These are phyloP conservation scores for Phytopythium chamaehyphon DNA, from an alignment of 352 stramenopile species.

Conservation along the genomic window DNA sequence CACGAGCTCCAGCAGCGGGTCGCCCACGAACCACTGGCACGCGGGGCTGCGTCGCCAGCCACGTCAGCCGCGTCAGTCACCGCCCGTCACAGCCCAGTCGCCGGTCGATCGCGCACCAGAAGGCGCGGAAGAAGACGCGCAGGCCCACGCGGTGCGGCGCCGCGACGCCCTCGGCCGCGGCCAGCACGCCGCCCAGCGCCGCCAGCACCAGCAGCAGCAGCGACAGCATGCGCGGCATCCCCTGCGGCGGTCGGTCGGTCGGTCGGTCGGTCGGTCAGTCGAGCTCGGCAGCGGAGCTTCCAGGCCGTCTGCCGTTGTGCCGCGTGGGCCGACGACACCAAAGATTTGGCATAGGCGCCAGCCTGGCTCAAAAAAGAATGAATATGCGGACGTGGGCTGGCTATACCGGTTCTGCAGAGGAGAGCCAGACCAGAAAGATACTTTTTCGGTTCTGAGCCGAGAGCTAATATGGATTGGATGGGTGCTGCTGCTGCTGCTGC, in stretches of 20 bases:
- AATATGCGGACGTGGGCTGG: no score
- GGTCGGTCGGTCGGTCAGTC: neutral
- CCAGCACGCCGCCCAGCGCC: slow-evolving; percentile 7
- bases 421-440: no score
- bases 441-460: no score
- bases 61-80: no score
- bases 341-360: no score
- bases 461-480: no score
- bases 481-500: no score
- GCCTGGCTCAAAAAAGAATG: no score
- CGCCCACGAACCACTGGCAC: slow-evolving; percentile 78
- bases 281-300: no score
- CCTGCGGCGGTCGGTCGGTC: neutral
- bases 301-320: no score
- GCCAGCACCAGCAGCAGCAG: slow-evolving; percentile 16
- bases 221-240: slow-evolving; percentile 3
- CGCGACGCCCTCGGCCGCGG: slow-evolving; percentile 13
- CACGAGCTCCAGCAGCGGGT: slow-evolving; percentile 69
- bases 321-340: no score
- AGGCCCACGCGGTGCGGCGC: slow-evolving; percentile 48
- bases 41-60: slow-evolving; percentile 33
- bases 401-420: no score
- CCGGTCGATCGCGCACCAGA: slow-evolving; percentile 36
- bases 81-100: neutral
- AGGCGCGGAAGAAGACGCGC: slow-evolving; percentile 67